Base-by-base conservation (phyloP, 2,329 filamentous ascomycete species). In the Lasiodiplodia sp. region DNA sequence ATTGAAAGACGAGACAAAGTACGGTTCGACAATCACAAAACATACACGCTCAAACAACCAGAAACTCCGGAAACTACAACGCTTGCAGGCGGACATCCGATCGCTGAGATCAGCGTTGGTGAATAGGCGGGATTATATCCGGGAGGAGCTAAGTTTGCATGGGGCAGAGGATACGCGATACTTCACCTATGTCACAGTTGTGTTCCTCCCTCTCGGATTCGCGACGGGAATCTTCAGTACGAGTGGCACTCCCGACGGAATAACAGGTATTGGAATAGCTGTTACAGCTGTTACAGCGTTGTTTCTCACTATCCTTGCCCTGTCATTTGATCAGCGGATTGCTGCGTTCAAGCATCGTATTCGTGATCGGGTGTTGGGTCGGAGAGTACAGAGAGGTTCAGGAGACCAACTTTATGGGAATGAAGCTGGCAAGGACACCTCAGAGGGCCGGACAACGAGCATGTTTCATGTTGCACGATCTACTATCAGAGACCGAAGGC, bases 101-200 rank as follows among this genome's bases (percentile, higher is more conserved):
- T 68, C 71, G 21, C 65, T 72, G 10, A 69, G 18, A 16, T 28
- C n/a, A 21, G 58, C 16, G 21, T 16, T 21, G 16, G 34, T 10
- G 16, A 38, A 25, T 56, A 31, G 31, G 64, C 64, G 12, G 12
- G 40, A 44, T 14, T 12, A 14, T 11, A 44, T 44, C 12, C 40
- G 40, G 12, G 18, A n/a, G 12, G 40, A 44, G 12, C 40, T 44
- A 4, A n/a, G 18, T 12, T 69, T 72, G 12, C 58, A 51, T 12
- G 60, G 74, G 34, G 71, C 74, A 1, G 72, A 77, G 55, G 75
- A 78, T 56, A 74, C 78, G 40, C 73, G 72, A 0, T 72, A 74
- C 49, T 79, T 80, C 65, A 79, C 78, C 1, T 78, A 78, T 55
- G 75, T 78, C 3, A 80, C 77, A 0, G 75, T 78, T 6, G 73